Evolutionary conservation across 2,329 filamentous ascomycete species (phyloP).

Genomic region (Teratosphaeria zuluensis): DNA sequence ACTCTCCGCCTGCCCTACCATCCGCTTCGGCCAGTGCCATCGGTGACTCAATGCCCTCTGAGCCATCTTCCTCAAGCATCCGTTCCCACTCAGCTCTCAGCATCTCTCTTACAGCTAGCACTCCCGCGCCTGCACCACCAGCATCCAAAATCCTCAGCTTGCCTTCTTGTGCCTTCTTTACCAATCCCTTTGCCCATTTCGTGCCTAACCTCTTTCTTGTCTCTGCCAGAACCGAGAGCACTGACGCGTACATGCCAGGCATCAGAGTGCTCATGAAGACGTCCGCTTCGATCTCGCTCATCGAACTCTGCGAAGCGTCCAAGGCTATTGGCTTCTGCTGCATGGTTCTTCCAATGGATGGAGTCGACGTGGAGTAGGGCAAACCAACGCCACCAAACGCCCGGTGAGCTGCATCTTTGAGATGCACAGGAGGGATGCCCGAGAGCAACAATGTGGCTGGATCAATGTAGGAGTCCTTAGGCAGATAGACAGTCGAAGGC

Average conservation of each 20-base stretch:
- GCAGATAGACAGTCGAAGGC: constrained; percentile 66
- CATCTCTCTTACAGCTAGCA: constrained; percentile 69
- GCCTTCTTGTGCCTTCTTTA: constrained; percentile 44
- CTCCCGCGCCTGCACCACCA: constrained; percentile 61
- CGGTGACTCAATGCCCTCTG: constrained; percentile 6
- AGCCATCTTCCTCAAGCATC: constrained; percentile 37
- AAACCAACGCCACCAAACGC: constrained; percentile 68
- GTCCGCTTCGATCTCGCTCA: constrained; percentile 68
- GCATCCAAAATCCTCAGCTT: constrained; percentile 62
- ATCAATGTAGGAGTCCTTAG: constrained; percentile 56
- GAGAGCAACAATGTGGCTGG: constrained; percentile 62
- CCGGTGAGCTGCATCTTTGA: constrained; percentile 60
- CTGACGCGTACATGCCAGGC: constrained; percentile 60
- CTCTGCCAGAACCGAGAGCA: constrained; percentile 60
- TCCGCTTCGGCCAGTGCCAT: constrained; percentile 22
- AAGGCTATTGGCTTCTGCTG: constrained; percentile 58
- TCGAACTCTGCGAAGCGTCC: constrained; percentile 52
- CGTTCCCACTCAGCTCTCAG: constrained; percentile 71
- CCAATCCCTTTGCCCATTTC: constrained; percentile 57
- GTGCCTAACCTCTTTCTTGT: constrained; percentile 62
- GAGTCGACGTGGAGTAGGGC: constrained; percentile 67
- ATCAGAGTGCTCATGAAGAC: constrained; percentile 60
- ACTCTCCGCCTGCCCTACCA: constrained; percentile 29
- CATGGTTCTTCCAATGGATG: constrained; percentile 43
- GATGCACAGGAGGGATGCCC: constrained; percentile 56